Conservation (phyloP, 371 early-diverging fungal genomes). For the Mucor saturninus region DNA sequence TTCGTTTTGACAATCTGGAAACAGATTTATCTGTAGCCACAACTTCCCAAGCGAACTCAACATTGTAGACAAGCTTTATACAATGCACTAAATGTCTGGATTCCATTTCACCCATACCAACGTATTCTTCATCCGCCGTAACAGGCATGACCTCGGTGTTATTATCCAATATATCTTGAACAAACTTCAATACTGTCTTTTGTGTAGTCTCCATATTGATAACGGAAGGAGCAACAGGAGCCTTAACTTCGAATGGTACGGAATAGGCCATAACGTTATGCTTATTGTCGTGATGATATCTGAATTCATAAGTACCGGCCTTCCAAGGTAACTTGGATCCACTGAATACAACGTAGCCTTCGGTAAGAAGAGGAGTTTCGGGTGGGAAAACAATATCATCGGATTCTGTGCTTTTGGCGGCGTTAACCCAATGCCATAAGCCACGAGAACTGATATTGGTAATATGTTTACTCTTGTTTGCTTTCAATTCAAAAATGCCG, state of each 20-base stretch:
- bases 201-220: slow-evolving; percentile 30
- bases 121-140: slow-evolving; percentile 58
- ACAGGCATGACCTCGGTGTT: slow-evolving; percentile 61
- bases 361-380: slow-evolving; percentile 24
- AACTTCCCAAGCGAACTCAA: slow-evolving; percentile 89
- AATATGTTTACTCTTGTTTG: slow-evolving; percentile 71
- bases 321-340: slow-evolving; percentile 81
- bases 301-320: slow-evolving; percentile 84
- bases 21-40: slow-evolving; percentile 63
- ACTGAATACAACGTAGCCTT: slow-evolving; percentile 58
- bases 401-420: neutral
- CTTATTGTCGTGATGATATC: slow-evolving; percentile 86
- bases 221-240: slow-evolving; percentile 22
- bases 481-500: slow-evolving; percentile 82
- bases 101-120: slow-evolving; percentile 71
- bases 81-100: slow-evolving; percentile 80
- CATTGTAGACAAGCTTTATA: slow-evolving; percentile 77
- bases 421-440: slow-evolving; percentile 59
- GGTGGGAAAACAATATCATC: slow-evolving; percentile 32
- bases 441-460: slow-evolving; percentile 81
- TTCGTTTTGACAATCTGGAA: slow-evolving; percentile 49
- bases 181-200: slow-evolving; percentile 33
- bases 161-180: slow-evolving; percentile 46
- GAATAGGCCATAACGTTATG: slow-evolving; percentile 84
- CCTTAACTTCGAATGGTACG: slow-evolving; percentile 76